phyloP scores from a whole-genome alignment of 257 asterid genomes.

The Paulownia fortunei region DNA sequence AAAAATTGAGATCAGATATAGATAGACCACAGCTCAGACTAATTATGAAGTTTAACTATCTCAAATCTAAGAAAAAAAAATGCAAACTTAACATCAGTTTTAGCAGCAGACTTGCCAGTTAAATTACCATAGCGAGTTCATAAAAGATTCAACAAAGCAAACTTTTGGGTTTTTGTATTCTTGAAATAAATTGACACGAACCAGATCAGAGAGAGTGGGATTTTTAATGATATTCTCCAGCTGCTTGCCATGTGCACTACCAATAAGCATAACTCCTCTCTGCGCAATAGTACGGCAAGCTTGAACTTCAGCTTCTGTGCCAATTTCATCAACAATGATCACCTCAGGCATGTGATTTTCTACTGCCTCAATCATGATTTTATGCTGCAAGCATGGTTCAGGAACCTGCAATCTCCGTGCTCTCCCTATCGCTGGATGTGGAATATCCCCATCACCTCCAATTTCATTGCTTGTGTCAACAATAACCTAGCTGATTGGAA shows the following conservation, averaged over 20 bases:
- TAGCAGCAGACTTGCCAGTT: slow-evolving; percentile 18
- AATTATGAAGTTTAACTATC: not conserved
- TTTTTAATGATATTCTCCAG: slow-evolving; percentile 71
- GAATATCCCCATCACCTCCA: slow-evolving; percentile 86
- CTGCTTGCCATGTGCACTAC: slow-evolving; percentile 80
- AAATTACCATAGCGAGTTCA: not conserved
- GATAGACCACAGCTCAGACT: not conserved
- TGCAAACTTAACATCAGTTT: slow-evolving; percentile 22
- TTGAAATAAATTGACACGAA: slow-evolving; percentile 40
- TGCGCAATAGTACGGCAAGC: slow-evolving; percentile 84
- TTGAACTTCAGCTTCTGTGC: slow-evolving; percentile 76
- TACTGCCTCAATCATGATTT: slow-evolving; percentile 85
- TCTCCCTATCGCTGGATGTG: slow-evolving; percentile 78
- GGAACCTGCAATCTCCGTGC: slow-evolving; percentile 84
- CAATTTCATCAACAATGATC: slow-evolving; percentile 79
- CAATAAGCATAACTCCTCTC: slow-evolving; percentile 91
- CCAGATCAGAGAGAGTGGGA: slow-evolving; percentile 70
- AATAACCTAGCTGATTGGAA: slow-evolving; percentile 64
- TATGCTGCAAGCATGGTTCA: slow-evolving; percentile 71
- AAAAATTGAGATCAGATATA: not conserved
- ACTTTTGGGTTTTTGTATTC: not conserved
- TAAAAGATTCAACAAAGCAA: not conserved
- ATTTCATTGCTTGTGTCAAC: slow-evolving; percentile 87
- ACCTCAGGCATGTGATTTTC: slow-evolving; percentile 95
- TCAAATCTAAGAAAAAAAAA: not conserved